Base-by-base conservation (phyloP, 2,329 filamentous ascomycete species). In the Stylonectria norvegica region DNA sequence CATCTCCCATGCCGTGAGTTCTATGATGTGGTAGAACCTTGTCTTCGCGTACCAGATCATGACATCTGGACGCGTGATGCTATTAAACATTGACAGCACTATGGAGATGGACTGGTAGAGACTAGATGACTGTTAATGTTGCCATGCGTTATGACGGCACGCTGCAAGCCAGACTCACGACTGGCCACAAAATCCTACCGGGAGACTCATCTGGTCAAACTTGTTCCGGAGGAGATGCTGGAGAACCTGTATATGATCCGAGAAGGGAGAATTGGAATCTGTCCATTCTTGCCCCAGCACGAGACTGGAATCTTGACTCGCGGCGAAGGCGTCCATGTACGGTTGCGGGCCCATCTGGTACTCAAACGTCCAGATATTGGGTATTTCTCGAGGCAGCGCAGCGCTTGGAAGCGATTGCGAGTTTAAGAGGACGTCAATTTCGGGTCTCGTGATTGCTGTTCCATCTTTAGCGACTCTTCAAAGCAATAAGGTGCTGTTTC, bases 11-110 rank as follows among this genome's bases (percentile, higher is more conserved):
- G 59, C 59, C 3, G 58, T 62, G 31, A 62, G 53, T 33, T 62
- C 60, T 23, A 62, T 55, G 23, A 63, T 62, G 40, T 62, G 59
- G 33, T 45, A 62, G 44, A 62, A 62, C 5, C 59, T 51, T 2
- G 59, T 65, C 18, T 62, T 75, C 8, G 69, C 75, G 5, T 65
- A 64, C 58, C 58, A 62, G 1, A 57, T 53, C 50, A 65, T 64
- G 20, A 61, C 59, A 28, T 62, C 62, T 4, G 62, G 61, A 0
- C 61, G 48, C 0, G 60, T 62, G 35, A 64, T 53, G 46, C 60
- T 62, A 40, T 64, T 64, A 43, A 64, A 64, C 45, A 64, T 55
- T 15, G 61, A 53, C 1, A 64, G 39, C 1, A 62, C 57, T 51
- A 59, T 61, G 3, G 54, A 38, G 0, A 63, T 57, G 0, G 56